Percentiles rank a stretch among this genome's conserved stretches.
These are phyloP conservation scores for Monosporascus cannonballus DNA, from an alignment of 2,329 filamentous ascomycete genomes.

Conservation along the genomic window DNA sequence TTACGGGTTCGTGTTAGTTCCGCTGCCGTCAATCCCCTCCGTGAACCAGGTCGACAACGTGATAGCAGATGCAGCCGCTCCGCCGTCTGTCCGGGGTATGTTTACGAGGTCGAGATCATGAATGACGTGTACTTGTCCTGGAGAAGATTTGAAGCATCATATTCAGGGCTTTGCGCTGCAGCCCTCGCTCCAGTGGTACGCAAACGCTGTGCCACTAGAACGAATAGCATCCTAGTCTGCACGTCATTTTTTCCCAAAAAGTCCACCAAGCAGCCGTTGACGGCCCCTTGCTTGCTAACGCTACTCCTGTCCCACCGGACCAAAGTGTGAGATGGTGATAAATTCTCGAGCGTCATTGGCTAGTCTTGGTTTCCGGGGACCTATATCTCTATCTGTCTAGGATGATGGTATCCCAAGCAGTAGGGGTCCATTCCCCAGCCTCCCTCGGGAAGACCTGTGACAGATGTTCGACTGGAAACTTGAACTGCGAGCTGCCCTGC, in stretches of 20 bases:
- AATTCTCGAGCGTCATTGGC: neutral
- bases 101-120: constrained; percentile 7
- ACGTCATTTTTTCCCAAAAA: constrained; percentile 15
- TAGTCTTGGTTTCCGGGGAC: neutral
- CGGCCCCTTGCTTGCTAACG: constrained; percentile 8
- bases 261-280: constrained; percentile 21
- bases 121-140: constrained; percentile 4
- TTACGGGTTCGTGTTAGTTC: constrained; percentile 2
- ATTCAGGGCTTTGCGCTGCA: constrained; percentile 8
- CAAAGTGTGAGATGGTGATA: constrained; percentile 6
- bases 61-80: constrained; percentile 1
- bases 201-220: constrained; percentile 27
- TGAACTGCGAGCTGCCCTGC: neutral
- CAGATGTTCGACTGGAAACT: neutral
- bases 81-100: constrained; percentile 4
- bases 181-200: constrained; percentile 12
- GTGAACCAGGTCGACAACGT: constrained; percentile 8
- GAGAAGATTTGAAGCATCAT: constrained; percentile 7
- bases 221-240: constrained; percentile 11
- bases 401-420: neutral
- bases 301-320: constrained; percentile 9
- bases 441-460: neutral
- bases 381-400: neutral
- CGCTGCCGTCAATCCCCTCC: constrained; percentile 5
- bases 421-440: neutral